Evolutionary conservation across 2,329 filamentous ascomycete species (phyloP).

Genomic region (Exophiala aquamarina): DNA sequence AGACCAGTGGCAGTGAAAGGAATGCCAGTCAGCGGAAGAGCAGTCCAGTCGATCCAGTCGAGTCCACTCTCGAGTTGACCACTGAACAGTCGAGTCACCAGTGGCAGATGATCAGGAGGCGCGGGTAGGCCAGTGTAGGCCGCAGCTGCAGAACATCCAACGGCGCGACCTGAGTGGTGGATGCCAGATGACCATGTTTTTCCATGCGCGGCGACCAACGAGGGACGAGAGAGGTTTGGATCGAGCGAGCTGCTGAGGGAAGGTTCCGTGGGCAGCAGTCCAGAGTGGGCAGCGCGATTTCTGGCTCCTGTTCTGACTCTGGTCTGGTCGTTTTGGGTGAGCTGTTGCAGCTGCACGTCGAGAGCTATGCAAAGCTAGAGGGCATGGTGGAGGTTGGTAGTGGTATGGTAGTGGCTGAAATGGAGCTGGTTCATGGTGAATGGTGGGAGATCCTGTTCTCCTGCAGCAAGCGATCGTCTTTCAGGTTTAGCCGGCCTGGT

Average conservation of each 20-base stretch:
- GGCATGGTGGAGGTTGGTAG: conserved; percentile 20
- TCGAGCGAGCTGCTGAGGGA: conserved; percentile 17
- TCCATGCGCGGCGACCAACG: conserved; percentile 11
- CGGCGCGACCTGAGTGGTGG: conserved; percentile 25
- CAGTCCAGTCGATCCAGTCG: too few species aligned
- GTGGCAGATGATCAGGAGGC: conserved; percentile 27
- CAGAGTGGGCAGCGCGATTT: not conserved
- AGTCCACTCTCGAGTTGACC: too few species aligned
- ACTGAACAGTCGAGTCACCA: conserved; percentile 9
- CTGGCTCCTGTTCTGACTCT: too few species aligned
- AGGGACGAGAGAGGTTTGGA: conserved; percentile 11
- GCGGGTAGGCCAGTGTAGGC: conserved; percentile 22
- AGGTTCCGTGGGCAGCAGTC: conserved; percentile 18
- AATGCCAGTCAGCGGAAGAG: not conserved
- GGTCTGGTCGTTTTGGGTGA: not conserved
- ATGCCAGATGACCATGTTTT: not conserved
- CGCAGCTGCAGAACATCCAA: conserved; percentile 26
- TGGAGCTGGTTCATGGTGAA: conserved; percentile 15
- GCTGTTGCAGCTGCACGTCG: conserved; percentile 14
- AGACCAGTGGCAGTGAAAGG: conserved; percentile 3
- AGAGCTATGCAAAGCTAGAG: conserved; percentile 24
- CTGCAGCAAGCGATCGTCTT: conserved; percentile 20
- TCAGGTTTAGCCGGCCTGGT: conserved; percentile 22
- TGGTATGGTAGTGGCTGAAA: conserved; percentile 16
- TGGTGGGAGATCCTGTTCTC: conserved; percentile 21